phyloP scores from a whole-genome alignment of 495 filamentous ascomycete species.

The Penicillium mononematosum region DNA sequence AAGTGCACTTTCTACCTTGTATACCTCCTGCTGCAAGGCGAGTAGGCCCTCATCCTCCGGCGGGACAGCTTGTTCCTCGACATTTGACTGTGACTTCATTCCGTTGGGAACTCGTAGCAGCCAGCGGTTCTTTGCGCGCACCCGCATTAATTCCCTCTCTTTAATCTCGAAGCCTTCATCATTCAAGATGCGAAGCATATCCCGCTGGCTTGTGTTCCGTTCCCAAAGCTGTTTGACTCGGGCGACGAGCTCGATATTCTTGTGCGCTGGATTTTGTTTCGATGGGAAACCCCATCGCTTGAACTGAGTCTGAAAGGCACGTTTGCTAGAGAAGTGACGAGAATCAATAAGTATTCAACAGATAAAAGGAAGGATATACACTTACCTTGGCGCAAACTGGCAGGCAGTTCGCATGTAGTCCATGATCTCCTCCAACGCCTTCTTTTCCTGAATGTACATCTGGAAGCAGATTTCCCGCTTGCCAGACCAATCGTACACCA shows the following conservation, averaged over 20 bases:
- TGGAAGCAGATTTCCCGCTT: slow-evolving; percentile 66
- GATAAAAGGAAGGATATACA: not conserved
- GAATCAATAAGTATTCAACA: not conserved
- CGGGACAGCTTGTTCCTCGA: slow-evolving; percentile 24
- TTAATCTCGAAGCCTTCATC: slow-evolving; percentile 71
- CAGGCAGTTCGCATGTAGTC: slow-evolving; percentile 58
- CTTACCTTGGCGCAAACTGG: slow-evolving; percentile 65
- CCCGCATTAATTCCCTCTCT: slow-evolving; percentile 62
- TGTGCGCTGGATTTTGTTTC: slow-evolving; percentile 67
- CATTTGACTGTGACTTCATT: slow-evolving; percentile 44
- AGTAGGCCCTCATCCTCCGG: slow-evolving; percentile 43
- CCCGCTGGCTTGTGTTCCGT: slow-evolving; percentile 62
- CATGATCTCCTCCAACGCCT: slow-evolving; percentile 66
- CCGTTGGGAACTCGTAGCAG: slow-evolving; percentile 59
- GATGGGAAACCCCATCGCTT: slow-evolving; percentile 75
- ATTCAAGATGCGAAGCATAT: slow-evolving; percentile 70
- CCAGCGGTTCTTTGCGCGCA: slow-evolving; percentile 65
- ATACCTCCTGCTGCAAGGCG: slow-evolving; percentile 44
- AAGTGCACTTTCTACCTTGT: slow-evolving; percentile 33
- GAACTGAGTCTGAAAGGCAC: slow-evolving; percentile 71
- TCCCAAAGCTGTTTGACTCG: slow-evolving; percentile 77
- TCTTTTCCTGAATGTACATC: slow-evolving; percentile 72
- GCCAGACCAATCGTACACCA: slow-evolving; percentile 75
- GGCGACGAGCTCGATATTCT: slow-evolving; percentile 61
- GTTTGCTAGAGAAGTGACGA: slow-evolving; percentile 53